Conservation (phyloP, 2,329 filamentous ascomycete genomes). For the Ophiocordyceps unilateralis region DNA sequence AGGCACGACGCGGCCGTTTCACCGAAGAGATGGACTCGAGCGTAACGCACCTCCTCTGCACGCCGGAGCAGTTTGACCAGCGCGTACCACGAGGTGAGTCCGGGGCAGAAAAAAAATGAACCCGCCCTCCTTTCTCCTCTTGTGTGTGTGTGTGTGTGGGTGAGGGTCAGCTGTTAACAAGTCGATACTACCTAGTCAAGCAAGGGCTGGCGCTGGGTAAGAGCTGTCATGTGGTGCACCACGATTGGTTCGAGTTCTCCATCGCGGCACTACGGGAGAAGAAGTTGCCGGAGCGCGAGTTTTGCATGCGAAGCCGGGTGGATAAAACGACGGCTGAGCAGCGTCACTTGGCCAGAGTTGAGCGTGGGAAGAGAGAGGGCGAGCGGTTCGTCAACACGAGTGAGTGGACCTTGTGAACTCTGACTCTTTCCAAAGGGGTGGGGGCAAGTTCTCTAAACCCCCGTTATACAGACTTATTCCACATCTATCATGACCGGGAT, state of each 20-base stretch:
- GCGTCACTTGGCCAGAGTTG: conserved; percentile 15
- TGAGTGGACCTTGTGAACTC: conserved; percentile 13
- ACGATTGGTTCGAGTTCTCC: conserved; percentile 37
- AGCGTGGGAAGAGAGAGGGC: conserved; percentile 21
- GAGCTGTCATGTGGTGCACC: conserved; percentile 23
- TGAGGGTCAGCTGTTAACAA: too few relatives aligned
- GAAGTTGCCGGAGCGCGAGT: conserved; percentile 16
- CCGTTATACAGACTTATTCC: conserved; percentile 34
- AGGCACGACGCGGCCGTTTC: conserved; percentile 42
- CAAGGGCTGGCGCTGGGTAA: conserved; percentile 18
- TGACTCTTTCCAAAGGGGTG: not conserved
- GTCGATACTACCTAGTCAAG: conserved; percentile 14
- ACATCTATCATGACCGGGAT: conserved; percentile 43
- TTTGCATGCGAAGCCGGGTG: conserved; percentile 21
- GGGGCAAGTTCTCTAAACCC: not conserved
- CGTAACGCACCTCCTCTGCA: conserved; percentile 60
- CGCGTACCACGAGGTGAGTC: conserved; percentile 17
- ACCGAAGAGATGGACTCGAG: conserved; percentile 27
- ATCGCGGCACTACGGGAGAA: conserved; percentile 11
- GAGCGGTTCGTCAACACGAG: conserved; percentile 31
- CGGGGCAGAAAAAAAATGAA: too few relatives aligned
- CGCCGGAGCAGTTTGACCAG: conserved; percentile 40
- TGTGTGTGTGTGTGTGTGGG: too few relatives aligned
- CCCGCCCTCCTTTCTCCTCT: too few relatives aligned
- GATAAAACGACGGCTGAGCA: conserved; percentile 13